Percentiles rank a stretch among this genome's conserved stretches.
Conservation (phyloP, 2,329 filamentous ascomycete species). For the Microcyclospora tardicrescens region DNA sequence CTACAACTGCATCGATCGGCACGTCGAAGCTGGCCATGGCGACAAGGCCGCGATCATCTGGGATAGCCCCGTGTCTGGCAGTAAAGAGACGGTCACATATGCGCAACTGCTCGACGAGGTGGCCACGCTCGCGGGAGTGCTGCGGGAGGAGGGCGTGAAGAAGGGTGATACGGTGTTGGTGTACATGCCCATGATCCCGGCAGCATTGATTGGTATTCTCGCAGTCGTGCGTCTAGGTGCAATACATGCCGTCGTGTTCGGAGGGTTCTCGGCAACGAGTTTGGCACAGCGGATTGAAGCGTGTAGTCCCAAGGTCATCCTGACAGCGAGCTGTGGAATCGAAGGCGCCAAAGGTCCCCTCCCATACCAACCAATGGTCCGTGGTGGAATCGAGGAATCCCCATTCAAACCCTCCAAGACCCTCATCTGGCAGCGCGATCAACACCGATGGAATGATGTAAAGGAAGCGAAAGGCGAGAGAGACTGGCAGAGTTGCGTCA, state of each 20-base stretch:
- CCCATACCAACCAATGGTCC: conserved; percentile 63
- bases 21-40: conserved; percentile 70
- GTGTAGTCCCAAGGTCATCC: conserved; percentile 58
- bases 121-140: conserved; percentile 64
- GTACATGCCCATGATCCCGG: conserved; percentile 96
- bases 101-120: conserved; percentile 63
- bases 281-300: conserved; percentile 82
- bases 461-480: conserved; percentile 54
- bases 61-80: conserved; percentile 71
- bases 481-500: conserved; percentile 66
- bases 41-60: conserved; percentile 65
- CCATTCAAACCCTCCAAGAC: conserved; percentile 58
- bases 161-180: conserved; percentile 80
- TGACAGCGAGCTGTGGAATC: conserved; percentile 86
- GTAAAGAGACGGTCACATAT: conserved; percentile 64
- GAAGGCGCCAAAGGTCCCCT: conserved; percentile 72
- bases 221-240: conserved; percentile 72
- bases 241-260: conserved; percentile 85
- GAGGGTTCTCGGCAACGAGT: conserved; percentile 71
- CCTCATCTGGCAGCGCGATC: conserved; percentile 73
- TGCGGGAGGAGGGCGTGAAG: conserved; percentile 68
- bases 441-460: conserved; percentile 61
- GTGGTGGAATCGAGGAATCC: conserved; percentile 56
- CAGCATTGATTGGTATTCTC: conserved; percentile 73
- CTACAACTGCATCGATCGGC: conserved; percentile 83